Conservation (phyloP, 1,284 basidiomycete species). For the Apiotrichum gracile region DNA sequence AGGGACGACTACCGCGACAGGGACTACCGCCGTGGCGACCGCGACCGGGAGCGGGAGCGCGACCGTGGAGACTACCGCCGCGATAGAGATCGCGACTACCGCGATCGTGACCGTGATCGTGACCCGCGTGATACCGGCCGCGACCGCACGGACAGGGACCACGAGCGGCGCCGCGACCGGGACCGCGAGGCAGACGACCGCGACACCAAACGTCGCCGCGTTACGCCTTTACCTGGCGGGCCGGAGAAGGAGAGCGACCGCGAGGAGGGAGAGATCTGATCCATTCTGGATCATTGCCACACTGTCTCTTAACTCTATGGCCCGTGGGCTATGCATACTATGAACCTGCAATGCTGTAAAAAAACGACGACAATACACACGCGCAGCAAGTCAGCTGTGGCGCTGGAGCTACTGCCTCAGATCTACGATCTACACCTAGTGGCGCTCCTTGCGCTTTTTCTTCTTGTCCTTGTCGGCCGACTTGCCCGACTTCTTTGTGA, state of each 20-base stretch:
- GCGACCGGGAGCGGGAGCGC: conserved; percentile 5
- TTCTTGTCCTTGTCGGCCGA: conserved; percentile 21
- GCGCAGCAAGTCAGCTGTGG: too few relatives aligned
- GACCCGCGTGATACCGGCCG: conserved; percentile 2
- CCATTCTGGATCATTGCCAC: too few relatives aligned
- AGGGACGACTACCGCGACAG: conserved; percentile 13
- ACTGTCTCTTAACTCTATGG: not conserved
- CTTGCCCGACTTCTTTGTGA: conserved; percentile 25
- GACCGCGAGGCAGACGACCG: conserved; percentile 16
- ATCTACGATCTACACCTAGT: conserved; percentile 5
- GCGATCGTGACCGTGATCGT: conserved; percentile 22
- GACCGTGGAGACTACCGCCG: conserved; percentile 12
- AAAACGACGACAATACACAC: not conserved
- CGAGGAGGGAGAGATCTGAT: conserved; percentile 21
- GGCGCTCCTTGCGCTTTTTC: conserved; percentile 30
- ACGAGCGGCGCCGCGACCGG: conserved; percentile 1
- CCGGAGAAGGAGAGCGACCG: conserved; percentile 4
- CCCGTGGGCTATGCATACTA: conserved; percentile 11
- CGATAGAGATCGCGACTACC: conserved; percentile 8
- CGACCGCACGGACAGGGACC: conserved; percentile 11
- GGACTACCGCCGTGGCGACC: conserved; percentile 2
- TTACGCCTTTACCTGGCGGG: conserved; percentile 3
- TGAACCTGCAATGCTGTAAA: conserved; percentile 2
- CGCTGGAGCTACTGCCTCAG: not conserved
- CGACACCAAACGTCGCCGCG: conserved; percentile 19